Evolutionary conservation across 2,329 filamentous ascomycete species (phyloP).

Genomic region (Apiospora kogelbergensis): DNA sequence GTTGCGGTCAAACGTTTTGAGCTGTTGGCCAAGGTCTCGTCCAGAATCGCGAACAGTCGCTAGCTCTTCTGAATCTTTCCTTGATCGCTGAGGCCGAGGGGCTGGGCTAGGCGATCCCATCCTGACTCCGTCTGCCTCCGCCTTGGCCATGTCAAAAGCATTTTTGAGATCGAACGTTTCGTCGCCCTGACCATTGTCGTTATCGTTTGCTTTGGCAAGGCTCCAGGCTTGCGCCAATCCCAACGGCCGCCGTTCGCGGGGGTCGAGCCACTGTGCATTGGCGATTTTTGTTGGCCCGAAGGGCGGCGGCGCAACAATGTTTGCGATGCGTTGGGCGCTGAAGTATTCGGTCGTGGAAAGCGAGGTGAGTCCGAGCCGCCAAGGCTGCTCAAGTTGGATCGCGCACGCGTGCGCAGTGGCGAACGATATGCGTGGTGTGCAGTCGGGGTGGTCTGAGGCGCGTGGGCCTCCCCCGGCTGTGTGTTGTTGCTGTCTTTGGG

Average conservation of each 20-base stretch:
- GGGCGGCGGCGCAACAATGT: not conserved
- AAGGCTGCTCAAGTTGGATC: not conserved
- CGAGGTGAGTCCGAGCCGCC: not conserved
- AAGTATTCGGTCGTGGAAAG: not conserved
- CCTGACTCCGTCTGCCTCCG: conserved; percentile 25
- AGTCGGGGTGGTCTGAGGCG: not conserved
- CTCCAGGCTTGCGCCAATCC: conserved; percentile 26
- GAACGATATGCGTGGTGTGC: not conserved
- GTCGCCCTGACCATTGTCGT: not conserved
- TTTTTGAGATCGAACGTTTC: conserved; percentile 22
- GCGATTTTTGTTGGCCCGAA: not conserved
- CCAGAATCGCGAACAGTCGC: not conserved
- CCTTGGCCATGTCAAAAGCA: conserved; percentile 29
- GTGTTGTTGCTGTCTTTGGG: not conserved
- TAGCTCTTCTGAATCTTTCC: not conserved
- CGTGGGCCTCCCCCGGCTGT: not conserved
- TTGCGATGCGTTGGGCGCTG: not conserved
- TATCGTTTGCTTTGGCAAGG: conserved; percentile 21
- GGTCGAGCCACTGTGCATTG: conserved; percentile 4
- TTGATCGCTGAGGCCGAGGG: not conserved
- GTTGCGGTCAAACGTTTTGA: not conserved
- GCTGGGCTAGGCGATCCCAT: conserved; percentile 31
- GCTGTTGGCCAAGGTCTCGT: not conserved
- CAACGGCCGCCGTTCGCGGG: conserved; percentile 26
- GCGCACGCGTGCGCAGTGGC: conserved; percentile 1